phyloP scores from a whole-genome alignment of 176 grass and related monocot species.

The Alopecurus myosuroides region DNA sequence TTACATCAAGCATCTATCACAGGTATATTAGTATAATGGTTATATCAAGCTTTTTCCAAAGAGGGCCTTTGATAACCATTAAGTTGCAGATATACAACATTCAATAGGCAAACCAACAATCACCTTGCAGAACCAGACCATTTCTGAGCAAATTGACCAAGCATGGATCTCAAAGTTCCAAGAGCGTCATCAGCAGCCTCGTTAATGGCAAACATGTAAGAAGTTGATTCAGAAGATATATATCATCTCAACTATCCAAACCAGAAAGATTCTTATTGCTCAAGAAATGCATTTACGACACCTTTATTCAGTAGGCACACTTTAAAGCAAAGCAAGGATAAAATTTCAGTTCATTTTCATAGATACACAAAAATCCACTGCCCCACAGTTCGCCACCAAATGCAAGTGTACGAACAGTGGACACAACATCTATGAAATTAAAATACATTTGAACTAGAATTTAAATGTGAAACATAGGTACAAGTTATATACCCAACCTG shows the following conservation, averaged over 20 bases:
- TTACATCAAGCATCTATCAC: too few species aligned
- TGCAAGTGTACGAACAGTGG: slow-evolving; percentile 9
- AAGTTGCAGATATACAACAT: neutral
- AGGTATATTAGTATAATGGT: too few species aligned
- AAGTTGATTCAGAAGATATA: neutral
- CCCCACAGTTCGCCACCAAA: neutral
- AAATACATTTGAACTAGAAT: neutral
- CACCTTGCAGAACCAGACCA: slow-evolving; percentile 75
- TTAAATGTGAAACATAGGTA: neutral
- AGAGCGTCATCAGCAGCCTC: slow-evolving; percentile 90
- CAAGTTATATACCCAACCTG: neutral
- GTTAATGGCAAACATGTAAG: slow-evolving; percentile 13
- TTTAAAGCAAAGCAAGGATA: neutral
- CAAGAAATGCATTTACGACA: neutral
- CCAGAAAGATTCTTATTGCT: neutral
- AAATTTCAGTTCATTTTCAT: neutral
- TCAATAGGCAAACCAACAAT: slow-evolving; percentile 16
- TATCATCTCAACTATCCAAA: neutral
- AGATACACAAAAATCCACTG: neutral
- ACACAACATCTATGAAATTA: neutral
- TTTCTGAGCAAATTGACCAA: slow-evolving; percentile 65
- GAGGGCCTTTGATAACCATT: slow-evolving; percentile 7
- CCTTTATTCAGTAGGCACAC: neutral
- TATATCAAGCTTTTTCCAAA: too few species aligned
- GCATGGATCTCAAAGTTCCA: slow-evolving; percentile 81